Evolutionary conservation across 768 basidiomycete genomes (phyloP).

Genomic region (Suillus clintonianus): DNA sequence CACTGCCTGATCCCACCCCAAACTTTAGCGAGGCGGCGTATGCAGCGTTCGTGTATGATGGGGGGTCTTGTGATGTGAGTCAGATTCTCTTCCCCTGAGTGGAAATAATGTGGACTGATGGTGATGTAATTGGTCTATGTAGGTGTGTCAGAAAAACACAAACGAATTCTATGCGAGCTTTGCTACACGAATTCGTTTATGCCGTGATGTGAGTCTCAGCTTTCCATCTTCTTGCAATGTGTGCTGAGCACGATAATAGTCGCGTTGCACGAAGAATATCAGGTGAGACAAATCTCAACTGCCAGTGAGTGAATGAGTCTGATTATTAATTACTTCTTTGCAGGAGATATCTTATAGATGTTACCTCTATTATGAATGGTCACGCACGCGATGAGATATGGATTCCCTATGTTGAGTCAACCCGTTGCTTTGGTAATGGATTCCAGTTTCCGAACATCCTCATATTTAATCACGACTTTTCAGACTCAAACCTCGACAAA

Average conservation of each 20-base stretch:
- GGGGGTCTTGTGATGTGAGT: slow-evolving; percentile 56
- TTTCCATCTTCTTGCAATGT: neutral
- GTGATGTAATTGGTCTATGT: slow-evolving; percentile 4
- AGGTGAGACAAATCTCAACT: slow-evolving; percentile 7
- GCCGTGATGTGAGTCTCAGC: slow-evolving; percentile 35
- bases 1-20: slow-evolving; percentile 45
- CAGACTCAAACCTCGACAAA: neutral
- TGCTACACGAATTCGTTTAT: slow-evolving; percentile 47
- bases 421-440: slow-evolving; percentile 18
- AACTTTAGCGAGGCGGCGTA: slow-evolving; percentile 57
- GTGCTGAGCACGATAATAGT: slow-evolving; percentile 11
- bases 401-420: slow-evolving; percentile 25
- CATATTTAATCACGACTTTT: neutral
- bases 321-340: neutral
- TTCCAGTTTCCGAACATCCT: neutral
- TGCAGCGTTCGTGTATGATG: slow-evolving; percentile 65
- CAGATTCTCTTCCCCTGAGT: neutral
- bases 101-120: neutral
- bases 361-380: neutral
- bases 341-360: slow-evolving; percentile 17
- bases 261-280: slow-evolving; percentile 19
- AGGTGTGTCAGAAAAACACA: slow-evolving; percentile 44
- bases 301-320: neutral
- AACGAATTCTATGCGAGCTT: slow-evolving; percentile 48
- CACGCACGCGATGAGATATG: slow-evolving; percentile 7